Base-by-base conservation (phyloP, 768 basidiomycete genomes). In the Sarcodon sp. region DNA sequence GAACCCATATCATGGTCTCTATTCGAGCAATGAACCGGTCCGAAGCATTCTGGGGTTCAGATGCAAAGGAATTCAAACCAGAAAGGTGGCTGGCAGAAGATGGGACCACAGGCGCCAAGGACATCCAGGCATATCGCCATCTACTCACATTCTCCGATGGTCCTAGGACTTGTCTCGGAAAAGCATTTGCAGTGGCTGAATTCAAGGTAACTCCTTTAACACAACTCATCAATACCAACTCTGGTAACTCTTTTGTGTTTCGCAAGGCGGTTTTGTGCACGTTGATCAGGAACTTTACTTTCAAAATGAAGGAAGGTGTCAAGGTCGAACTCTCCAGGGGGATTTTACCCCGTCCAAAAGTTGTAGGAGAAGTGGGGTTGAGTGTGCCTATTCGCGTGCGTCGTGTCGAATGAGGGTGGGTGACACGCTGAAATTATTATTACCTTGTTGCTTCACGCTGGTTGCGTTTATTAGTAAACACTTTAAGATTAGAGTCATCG, bases 31-130 rank as follows among this genome's bases (percentile, higher is more conserved):
- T 77, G 44, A 81, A 83, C 57, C 58, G 64, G 6, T 71, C 74
- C n/a, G 66, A 66, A 47, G 60, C 59, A 1, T 57, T 81, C 33
- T 86, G 84, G 83, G 83, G 83, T 1, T 55, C 66, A 0, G 72
- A 79, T 49, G 71, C 79, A 3, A 67, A 69, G 18, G 69, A 69
- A 43, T 87, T 79, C 59, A 66, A 71, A 36, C 83, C 83, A 0
- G 76, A 78, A 47, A 66, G 83, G 5, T 86, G 84, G 83, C 62
- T 84, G 7, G 47, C 53, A 4, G 58, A 57, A 12, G 52, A 36
- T 7, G 65, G 65, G 2, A 56, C 64, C 4, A 53, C 57, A 6
- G 52, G 51, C 38, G 67, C 65, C 6, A 57, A 65, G 33, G 62
- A 63, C 31, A 54, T 69, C 38, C 64, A 64, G 35, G 65, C 67